phyloP scores from a whole-genome alignment of 108 stramenopile genomes.

The Discostella pseudostelligera region DNA sequence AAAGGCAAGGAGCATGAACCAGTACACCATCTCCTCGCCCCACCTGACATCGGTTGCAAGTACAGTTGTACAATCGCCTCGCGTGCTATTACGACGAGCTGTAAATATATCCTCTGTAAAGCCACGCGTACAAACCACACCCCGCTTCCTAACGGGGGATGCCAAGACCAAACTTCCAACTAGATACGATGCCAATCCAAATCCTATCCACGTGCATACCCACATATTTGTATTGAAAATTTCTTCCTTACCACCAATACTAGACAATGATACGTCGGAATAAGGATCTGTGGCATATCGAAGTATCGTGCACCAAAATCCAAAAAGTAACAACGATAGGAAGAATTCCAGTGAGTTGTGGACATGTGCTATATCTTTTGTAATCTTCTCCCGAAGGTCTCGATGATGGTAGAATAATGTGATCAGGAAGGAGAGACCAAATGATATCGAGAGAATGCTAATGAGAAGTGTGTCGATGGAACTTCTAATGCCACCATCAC shows the following conservation, averaged over 20 bases:
- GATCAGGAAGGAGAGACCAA: constrained; percentile 17
- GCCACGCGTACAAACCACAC: constrained; percentile 11
- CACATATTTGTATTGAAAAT: constrained; percentile 38
- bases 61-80: background rate
- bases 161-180: constrained; percentile 35
- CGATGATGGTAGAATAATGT: constrained; percentile 31
- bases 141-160: constrained; percentile 15
- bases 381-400: constrained; percentile 20
- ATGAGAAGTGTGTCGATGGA: constrained; percentile 15
- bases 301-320: constrained; percentile 28
- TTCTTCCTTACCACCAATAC: constrained; percentile 6
- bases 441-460: constrained; percentile 18
- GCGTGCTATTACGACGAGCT: background rate
- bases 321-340: constrained; percentile 14
- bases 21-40: constrained; percentile 20
- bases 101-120: background rate
- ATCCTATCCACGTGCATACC: constrained; percentile 30
- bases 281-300: constrained; percentile 29
- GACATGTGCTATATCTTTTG: constrained; percentile 5
- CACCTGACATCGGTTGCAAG: background rate
- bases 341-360: constrained; percentile 26
- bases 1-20: constrained; percentile 30
- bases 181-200: constrained; percentile 18
- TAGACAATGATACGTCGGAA: constrained; percentile 1
- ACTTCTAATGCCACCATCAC: background rate